Conservation (phyloP, 2,329 filamentous ascomycete genomes). For the Aspergillus costaricaensis region DNA sequence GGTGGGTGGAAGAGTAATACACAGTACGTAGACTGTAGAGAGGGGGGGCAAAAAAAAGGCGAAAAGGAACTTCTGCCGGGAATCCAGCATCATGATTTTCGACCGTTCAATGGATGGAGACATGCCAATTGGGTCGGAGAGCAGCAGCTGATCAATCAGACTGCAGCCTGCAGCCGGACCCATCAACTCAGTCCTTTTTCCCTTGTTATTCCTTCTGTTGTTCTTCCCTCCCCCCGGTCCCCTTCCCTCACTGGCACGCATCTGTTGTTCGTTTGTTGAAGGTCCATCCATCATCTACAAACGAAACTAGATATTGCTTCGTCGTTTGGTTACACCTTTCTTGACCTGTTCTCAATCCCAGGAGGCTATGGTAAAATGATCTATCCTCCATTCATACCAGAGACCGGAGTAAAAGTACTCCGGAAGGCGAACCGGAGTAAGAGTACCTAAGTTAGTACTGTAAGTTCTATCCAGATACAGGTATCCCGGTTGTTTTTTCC, state of each 20-base stretch:
- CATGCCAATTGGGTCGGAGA: slow-evolving; percentile 12
- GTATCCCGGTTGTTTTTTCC: no score
- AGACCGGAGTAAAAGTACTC: not conserved
- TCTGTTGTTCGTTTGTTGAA: not conserved
- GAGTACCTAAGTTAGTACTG: no score
- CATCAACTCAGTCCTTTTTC: not conserved
- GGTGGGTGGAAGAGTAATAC: no score
- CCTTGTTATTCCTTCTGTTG: not conserved
- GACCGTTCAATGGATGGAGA: slow-evolving; percentile 7
- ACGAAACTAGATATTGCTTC: not conserved
- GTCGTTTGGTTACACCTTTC: not conserved
- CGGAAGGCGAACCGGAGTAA: no score
- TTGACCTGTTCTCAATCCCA: not conserved
- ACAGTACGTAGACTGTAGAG: no score
- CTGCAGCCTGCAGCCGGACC: not conserved
- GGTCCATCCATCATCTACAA: not conserved
- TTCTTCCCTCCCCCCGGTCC: not conserved
- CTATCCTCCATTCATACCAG: not conserved
- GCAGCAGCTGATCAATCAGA: slow-evolving; percentile 14
- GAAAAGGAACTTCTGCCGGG: not conserved
- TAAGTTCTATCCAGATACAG: no score
- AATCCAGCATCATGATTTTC: slow-evolving; percentile 8
- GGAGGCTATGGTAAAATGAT: not conserved
- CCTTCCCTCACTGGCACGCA: not conserved
- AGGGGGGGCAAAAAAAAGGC: not conserved